Evolutionary conservation across 176 grass and related monocot genomes (phyloP).

Genomic region (Poa annua): DNA sequence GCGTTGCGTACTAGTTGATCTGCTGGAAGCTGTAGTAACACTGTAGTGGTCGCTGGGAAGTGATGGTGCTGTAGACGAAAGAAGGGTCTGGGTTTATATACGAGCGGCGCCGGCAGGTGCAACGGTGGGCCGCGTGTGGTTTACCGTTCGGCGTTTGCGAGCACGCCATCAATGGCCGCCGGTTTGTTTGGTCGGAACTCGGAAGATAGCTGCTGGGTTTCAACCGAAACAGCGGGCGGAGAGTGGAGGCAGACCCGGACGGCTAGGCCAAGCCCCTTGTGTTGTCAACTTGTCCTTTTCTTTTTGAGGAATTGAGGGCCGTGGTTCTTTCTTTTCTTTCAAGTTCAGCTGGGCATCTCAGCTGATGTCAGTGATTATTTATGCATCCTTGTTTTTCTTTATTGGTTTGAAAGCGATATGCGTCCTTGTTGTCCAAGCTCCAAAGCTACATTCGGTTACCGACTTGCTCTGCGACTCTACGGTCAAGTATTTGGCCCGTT

Average conservation of each 20-base stretch:
- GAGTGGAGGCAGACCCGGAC: not conserved
- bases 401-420: too few species aligned
- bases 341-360: not conserved
- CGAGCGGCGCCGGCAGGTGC: not conserved
- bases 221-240: not conserved
- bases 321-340: not conserved
- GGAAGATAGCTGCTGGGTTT: conserved; percentile 32
- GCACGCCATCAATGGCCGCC: conserved; percentile 32
- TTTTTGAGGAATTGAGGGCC: not conserved
- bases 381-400: too few species aligned
- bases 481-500: too few species aligned
- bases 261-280: not conserved
- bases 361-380: too few species aligned
- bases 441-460: too few species aligned
- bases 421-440: too few species aligned
- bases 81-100: not conserved
- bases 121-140: conserved; percentile 30
- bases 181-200: conserved; percentile 3
- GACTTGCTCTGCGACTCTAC: too few species aligned
- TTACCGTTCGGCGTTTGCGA: not conserved
- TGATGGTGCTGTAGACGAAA: not conserved
- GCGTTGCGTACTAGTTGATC: too few species aligned
- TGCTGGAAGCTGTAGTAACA: not conserved
- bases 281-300: not conserved
- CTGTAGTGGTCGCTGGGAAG: not conserved